Evolutionary conservation across 768 basidiomycete genomes (phyloP).

Genomic region (Boletus reticulatus): DNA sequence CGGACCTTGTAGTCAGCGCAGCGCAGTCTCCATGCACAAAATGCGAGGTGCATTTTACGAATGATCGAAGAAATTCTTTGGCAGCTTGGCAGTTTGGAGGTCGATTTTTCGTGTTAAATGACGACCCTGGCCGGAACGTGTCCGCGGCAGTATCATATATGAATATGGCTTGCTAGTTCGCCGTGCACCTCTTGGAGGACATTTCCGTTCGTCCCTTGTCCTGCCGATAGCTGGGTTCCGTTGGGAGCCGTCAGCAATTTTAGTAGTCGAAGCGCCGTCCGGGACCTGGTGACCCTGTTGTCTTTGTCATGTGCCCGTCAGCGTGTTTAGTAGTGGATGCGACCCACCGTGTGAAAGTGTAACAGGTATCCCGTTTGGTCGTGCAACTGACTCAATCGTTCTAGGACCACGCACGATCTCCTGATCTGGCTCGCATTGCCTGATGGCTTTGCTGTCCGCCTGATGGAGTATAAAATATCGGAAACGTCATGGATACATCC

Average conservation of each 20-base stretch:
- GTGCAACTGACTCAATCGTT: not conserved
- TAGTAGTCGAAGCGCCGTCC: constrained; percentile 11
- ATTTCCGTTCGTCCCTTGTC: not conserved
- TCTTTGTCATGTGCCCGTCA: constrained; percentile 3
- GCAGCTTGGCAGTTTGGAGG: not conserved
- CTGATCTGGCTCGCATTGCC: not conserved
- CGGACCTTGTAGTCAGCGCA: too few relatives aligned
- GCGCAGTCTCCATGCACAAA: not conserved
- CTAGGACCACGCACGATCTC: not conserved
- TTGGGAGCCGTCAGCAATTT: constrained; percentile 9
- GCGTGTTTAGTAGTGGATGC: constrained; percentile 18
- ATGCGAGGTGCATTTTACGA: constrained; percentile 11
- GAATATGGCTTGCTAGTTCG: not conserved
- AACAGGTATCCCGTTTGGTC: too few relatives aligned
- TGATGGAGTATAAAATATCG: constrained; percentile 20
- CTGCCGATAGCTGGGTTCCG: not conserved
- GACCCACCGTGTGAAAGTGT: not conserved
- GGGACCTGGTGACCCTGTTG: not conserved
- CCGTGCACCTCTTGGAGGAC: not conserved
- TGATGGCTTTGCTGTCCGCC: not conserved
- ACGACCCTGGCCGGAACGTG: constrained; percentile 10
- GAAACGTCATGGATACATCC: not conserved
- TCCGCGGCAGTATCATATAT: not conserved
- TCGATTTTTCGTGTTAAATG: not conserved
- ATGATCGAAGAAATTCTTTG: not conserved